phyloP scores from a whole-genome alignment of 108 stramenopile species.

The Pseudonitzschia delicatissima region DNA sequence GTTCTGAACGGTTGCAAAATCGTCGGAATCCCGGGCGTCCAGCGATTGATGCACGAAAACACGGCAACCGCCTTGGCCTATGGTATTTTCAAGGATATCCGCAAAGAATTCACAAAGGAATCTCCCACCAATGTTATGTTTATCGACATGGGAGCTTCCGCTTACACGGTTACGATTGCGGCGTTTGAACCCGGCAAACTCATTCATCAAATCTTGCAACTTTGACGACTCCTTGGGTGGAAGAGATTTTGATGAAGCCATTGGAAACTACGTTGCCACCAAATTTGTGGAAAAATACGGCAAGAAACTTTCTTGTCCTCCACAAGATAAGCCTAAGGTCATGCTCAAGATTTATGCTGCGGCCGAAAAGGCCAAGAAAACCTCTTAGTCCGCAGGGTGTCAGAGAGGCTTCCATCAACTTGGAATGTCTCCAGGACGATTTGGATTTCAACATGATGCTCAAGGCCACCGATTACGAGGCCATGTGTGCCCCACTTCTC shows the following conservation, averaged over 20 bases:
- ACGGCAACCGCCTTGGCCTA: constrained; percentile 96
- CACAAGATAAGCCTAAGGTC: constrained; percentile 80
- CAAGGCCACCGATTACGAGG: constrained; percentile 82
- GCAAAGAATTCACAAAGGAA: constrained; percentile 84
- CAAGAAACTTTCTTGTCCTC: constrained; percentile 71
- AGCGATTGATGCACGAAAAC: constrained; percentile 93
- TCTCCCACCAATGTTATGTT: constrained; percentile 88
- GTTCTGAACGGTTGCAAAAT: constrained; percentile 90
- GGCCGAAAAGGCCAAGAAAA: constrained; percentile 98
- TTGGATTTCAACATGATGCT: constrained; percentile 86
- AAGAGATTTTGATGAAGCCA: constrained; percentile 86
- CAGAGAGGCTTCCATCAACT: constrained; percentile 87
- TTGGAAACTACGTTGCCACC: constrained; percentile 88
- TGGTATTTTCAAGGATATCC: constrained; percentile 98
- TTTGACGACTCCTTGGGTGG: constrained; percentile 90
- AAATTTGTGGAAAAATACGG: constrained; percentile 90
- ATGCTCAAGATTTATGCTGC: constrained; percentile 89
- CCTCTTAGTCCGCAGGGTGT: constrained; percentile 95
- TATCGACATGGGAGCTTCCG: constrained; percentile 89
- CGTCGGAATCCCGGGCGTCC: constrained; percentile 83
- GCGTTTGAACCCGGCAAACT: constrained; percentile 91
- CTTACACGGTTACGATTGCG: constrained; percentile 89
- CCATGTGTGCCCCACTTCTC: constrained; percentile 73
- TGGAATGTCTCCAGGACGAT: constrained; percentile 94
- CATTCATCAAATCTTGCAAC: constrained; percentile 73